A percentile compares a stretch with the other conserved stretches of the same genome.
phyloP scores from a whole-genome alignment of 306 rosid species.

The Prunus salicina region DNA sequence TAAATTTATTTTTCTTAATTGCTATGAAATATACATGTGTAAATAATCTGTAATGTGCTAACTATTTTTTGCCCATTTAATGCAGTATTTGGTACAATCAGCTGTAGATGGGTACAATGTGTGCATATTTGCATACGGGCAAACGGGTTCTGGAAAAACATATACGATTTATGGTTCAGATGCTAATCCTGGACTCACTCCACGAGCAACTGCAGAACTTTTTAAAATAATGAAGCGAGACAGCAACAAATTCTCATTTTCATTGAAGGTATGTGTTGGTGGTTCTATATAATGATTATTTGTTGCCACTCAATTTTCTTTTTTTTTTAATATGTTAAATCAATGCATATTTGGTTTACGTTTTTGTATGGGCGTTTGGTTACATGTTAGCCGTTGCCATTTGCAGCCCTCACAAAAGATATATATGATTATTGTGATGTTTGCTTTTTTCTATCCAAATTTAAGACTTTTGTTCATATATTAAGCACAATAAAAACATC shows the following conservation, averaged over 20 bases:
- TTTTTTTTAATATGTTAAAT: background rate
- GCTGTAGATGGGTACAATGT: slow-evolving; percentile 89
- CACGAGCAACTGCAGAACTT: slow-evolving; percentile 72
- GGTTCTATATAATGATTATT: background rate
- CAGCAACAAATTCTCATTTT: slow-evolving; percentile 69
- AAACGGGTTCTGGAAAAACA: slow-evolving; percentile 95
- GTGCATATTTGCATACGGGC: slow-evolving; percentile 94
- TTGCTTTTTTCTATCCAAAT: background rate
- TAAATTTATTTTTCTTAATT: slow-evolving; percentile 10
- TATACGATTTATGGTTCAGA: slow-evolving; percentile 84
- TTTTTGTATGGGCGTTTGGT: too few relatives aligned
- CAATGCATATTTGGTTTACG: background rate
- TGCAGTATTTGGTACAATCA: slow-evolving; percentile 94
- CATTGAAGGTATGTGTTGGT: slow-evolving; percentile 57
- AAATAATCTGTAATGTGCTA: slow-evolving; percentile 3
- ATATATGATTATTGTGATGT: background rate
- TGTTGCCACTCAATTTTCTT: slow-evolving; percentile 4
- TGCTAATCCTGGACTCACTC: slow-evolving; percentile 76
- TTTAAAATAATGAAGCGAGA: slow-evolving; percentile 69
- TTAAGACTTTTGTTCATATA: background rate
- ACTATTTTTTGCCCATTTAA: slow-evolving; percentile 7
- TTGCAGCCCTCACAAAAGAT: background rate
- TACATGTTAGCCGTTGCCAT: too few relatives aligned
- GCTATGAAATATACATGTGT: background rate
- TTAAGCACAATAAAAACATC: background rate